Evolutionary conservation across 2,329 filamentous ascomycete species (phyloP).

Genomic region (Chaetomiaceae sp.): DNA sequence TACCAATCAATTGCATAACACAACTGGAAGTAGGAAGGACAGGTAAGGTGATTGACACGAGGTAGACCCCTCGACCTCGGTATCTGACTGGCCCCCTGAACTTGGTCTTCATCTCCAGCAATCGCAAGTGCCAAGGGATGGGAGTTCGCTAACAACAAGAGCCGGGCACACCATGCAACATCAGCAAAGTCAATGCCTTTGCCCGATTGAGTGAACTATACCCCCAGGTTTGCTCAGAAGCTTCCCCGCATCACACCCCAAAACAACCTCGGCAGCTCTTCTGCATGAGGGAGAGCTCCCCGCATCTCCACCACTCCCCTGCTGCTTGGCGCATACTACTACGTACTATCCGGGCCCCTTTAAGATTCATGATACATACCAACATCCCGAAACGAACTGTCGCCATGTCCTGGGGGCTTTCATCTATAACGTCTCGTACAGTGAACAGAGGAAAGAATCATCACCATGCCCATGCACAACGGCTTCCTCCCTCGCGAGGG

Average conservation of each 20-base stretch:
- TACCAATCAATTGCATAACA: too few relatives aligned
- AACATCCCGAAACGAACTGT: neutral
- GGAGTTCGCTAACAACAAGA: neutral
- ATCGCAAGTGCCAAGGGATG: too few relatives aligned
- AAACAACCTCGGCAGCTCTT: constrained; percentile 14
- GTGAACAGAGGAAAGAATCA: neutral
- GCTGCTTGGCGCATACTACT: constrained; percentile 4
- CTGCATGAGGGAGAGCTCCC: constrained; percentile 12
- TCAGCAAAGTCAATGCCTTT: constrained; percentile 3
- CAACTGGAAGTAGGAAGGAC: too few relatives aligned
- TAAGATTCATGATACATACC: neutral
- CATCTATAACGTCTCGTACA: neutral
- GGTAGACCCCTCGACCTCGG: too few relatives aligned
- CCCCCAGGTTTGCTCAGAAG: neutral
- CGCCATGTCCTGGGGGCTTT: neutral
- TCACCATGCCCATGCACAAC: constrained; percentile 45
- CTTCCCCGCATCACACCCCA: constrained; percentile 19
- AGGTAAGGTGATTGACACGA: too few relatives aligned
- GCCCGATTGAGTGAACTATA: constrained; percentile 5
- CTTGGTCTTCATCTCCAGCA: too few relatives aligned
- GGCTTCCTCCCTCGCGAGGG: constrained; percentile 53
- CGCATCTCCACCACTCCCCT: constrained; percentile 1
- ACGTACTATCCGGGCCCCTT: neutral
- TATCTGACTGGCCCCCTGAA: too few relatives aligned
- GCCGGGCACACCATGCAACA: constrained; percentile 4